phyloP scores from a whole-genome alignment of 495 filamentous ascomycete genomes.

The Wilcoxina mikolae region DNA sequence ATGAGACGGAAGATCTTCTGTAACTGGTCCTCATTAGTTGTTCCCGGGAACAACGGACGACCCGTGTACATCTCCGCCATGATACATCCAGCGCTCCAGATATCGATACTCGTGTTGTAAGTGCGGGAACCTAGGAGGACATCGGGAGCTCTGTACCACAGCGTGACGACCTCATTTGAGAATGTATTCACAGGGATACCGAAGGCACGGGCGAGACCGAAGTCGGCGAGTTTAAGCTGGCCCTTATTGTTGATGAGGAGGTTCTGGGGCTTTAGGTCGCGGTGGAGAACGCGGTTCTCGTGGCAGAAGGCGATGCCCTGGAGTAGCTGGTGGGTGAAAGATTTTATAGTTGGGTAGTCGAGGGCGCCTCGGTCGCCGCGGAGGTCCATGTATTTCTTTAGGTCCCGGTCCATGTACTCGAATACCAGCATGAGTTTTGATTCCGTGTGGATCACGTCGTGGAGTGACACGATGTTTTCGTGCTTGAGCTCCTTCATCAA shows the following conservation, averaged over 20 bases:
- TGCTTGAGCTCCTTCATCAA: conserved; percentile 99
- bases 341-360: conserved; percentile 77
- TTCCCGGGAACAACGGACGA: conserved; percentile 82
- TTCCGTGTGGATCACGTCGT: conserved; percentile 98
- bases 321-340: conserved; percentile 92
- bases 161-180: conserved; percentile 90
- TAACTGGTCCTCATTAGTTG: conserved; percentile 91
- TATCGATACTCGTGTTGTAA: conserved; percentile 95
- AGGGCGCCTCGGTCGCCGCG: conserved; percentile 69
- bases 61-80: conserved; percentile 98
- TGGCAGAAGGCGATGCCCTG: conserved; percentile 94
- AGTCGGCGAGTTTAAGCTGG: conserved; percentile 85
- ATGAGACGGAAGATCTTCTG: conserved; percentile 93
- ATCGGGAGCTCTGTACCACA: conserved; percentile 93
- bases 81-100: conserved; percentile 94
- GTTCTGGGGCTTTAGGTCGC: conserved; percentile 93
- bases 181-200: conserved; percentile 97
- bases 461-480: conserved; percentile 89
- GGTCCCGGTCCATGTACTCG: conserved; percentile 93
- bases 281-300: conserved; percentile 85
- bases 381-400: conserved; percentile 99
- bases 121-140: conserved; percentile 80
- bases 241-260: conserved; percentile 87
- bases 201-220: conserved; percentile 82
- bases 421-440: conserved; percentile 99